Conservation (phyloP, 2,329 filamentous ascomycete species). For the Meredithiella fracta region DNA sequence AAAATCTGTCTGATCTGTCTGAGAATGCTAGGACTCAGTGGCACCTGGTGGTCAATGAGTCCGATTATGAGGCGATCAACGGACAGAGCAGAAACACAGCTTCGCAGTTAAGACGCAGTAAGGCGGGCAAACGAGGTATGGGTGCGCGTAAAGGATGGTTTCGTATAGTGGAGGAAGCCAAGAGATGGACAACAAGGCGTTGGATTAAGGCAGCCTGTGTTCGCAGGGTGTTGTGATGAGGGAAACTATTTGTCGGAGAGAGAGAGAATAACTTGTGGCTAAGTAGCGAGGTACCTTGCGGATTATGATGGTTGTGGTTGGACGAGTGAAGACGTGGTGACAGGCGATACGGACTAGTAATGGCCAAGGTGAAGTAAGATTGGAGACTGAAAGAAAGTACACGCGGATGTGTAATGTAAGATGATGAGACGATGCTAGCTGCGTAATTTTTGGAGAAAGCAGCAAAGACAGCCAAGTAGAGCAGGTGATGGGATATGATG, state of each 20-base stretch:
- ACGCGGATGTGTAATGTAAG: background rate
- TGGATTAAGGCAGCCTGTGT: too few relatives aligned
- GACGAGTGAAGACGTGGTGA: too few relatives aligned
- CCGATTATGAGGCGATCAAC: background rate
- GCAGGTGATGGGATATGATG: background rate
- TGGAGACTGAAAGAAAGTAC: background rate
- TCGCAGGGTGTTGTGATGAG: background rate
- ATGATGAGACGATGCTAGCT: background rate
- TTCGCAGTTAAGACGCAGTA: background rate
- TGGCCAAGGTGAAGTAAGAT: background rate
- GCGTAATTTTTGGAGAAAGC: background rate
- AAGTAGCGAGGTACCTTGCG: too few relatives aligned
- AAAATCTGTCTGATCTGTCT: background rate
- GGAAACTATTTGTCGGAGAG: background rate
- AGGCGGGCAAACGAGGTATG: background rate
- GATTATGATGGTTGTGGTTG: background rate
- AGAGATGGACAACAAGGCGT: too few relatives aligned
- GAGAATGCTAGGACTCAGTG: background rate
- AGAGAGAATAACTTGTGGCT: background rate
- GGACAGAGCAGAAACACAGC: background rate
- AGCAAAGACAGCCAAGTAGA: background rate
- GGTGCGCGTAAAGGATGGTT: background rate
- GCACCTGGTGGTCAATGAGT: background rate
- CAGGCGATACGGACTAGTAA: background rate
- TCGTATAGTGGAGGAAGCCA: too few relatives aligned